phyloP scores from a whole-genome alignment of 2,329 filamentous ascomycete species.

The Chrysoporthe austroafricana region DNA sequence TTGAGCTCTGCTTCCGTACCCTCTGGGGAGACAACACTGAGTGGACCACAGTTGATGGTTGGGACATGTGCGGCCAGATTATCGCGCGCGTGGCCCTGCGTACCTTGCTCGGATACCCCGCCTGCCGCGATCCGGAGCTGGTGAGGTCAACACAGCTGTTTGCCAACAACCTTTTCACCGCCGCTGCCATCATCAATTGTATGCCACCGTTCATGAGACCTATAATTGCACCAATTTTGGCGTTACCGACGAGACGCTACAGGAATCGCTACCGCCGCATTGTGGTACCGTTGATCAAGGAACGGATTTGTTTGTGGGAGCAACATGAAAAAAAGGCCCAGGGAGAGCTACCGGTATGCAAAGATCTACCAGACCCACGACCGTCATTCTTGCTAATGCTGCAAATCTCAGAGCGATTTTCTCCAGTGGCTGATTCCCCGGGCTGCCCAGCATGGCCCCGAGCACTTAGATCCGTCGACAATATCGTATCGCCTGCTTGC shows the following conservation, averaged over 20 bases:
- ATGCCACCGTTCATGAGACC: constrained; percentile 1
- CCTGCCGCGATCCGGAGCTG: neutral
- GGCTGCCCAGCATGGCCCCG: neutral
- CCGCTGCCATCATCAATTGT: constrained; percentile 3
- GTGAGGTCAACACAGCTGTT: too few species aligned
- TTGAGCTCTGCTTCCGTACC: neutral
- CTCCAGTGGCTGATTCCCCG: constrained; percentile 7
- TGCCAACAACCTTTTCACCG: too few species aligned
- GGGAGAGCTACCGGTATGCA: too few species aligned
- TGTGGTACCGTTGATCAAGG: constrained; percentile 1
- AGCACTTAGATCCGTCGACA: neutral
- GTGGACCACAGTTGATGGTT: neutral
- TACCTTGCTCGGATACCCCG: neutral
- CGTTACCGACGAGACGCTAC: neutral
- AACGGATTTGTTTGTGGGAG: too few species aligned
- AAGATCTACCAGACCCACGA: too few species aligned
- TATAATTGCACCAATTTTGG: too few species aligned
- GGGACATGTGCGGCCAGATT: neutral
- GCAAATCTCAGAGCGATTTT: constrained; percentile 1
- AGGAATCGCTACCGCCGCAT: neutral
- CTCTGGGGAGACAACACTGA: neutral
- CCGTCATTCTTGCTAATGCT: too few species aligned
- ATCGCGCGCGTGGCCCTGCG: neutral
- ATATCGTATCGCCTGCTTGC: constrained; percentile 4
- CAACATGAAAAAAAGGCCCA: too few species aligned